Percentiles rank a stretch among this genome's conserved stretches.
Conservation (phyloP, 2,329 filamentous ascomycete species). For the Colletotrichum phormii region DNA sequence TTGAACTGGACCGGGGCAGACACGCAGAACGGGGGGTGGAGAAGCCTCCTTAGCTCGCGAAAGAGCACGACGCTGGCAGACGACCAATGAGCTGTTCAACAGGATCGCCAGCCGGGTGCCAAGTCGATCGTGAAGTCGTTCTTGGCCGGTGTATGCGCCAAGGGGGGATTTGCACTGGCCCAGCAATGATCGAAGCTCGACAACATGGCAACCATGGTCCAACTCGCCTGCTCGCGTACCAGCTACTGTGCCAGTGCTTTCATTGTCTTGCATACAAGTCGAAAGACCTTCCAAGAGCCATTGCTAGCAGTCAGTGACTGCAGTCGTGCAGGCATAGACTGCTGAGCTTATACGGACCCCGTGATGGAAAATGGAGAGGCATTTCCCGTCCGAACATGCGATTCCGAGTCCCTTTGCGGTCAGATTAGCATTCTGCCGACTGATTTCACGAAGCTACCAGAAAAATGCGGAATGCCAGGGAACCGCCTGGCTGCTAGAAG, state of each 20-base stretch:
- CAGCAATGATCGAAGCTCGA: slow-evolving; percentile 1
- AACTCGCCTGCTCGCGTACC: neutral
- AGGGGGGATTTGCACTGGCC: neutral
- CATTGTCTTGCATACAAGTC: neutral
- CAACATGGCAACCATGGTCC: too few relatives aligned
- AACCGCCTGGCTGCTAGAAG: neutral
- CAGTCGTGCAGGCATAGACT: neutral
- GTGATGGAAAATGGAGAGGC: neutral
- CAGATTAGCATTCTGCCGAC: slow-evolving; percentile 11
- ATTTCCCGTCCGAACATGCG: neutral
- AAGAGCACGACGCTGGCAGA: slow-evolving; percentile 1
- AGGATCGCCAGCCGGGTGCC: slow-evolving; percentile 18
- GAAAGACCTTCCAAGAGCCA: neutral
- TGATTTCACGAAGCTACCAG: neutral
- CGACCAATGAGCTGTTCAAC: neutral
- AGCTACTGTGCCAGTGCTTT: neutral
- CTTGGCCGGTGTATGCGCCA: neutral
- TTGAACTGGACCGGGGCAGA: neutral
- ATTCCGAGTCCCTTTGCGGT: slow-evolving; percentile 3
- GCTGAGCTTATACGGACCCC: neutral
- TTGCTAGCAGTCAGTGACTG: neutral
- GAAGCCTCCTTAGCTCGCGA: slow-evolving; percentile 22
- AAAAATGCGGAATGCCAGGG: slow-evolving; percentile 6
- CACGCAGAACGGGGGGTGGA: slow-evolving; percentile 8
- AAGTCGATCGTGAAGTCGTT: slow-evolving; percentile 20